Conservation (phyloP, 139 green algal genomes). For the Mesotaenium endlicherianum region DNA sequence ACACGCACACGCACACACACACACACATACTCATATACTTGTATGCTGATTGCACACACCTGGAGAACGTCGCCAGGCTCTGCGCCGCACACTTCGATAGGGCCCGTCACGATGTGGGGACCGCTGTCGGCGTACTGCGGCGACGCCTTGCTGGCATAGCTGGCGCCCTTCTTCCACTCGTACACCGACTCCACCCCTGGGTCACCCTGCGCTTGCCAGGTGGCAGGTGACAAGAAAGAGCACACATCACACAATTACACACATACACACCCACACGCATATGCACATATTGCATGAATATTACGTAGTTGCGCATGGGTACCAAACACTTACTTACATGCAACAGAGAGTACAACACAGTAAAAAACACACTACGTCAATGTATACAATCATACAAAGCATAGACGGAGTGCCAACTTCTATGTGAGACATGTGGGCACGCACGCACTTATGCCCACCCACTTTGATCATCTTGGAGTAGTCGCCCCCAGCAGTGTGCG, state of each 20-base stretch:
- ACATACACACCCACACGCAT: too few species aligned
- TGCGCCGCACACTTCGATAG: conserved; percentile 46
- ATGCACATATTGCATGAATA: too few species aligned
- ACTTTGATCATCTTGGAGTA: conserved; percentile 62
- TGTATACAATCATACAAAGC: not conserved
- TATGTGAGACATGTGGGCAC: not conserved
- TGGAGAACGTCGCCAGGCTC: conserved; percentile 45
- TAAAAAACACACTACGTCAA: too few species aligned
- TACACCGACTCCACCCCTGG: conserved; percentile 63
- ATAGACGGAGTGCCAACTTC: not conserved
- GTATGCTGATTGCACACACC: conserved; percentile 15
- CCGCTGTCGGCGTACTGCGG: not conserved
- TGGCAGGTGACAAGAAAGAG: too few species aligned
- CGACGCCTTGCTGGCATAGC: not conserved
- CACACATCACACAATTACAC: too few species aligned
- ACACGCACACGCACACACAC: too few species aligned
- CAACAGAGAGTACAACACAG: too few species aligned
- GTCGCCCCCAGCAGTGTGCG: conserved; percentile 63
- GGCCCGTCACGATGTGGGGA: conserved; percentile 44
- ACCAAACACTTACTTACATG: too few species aligned
- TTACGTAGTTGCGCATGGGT: too few species aligned
- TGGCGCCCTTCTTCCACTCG: conserved; percentile 33
- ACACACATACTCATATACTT: too few species aligned
- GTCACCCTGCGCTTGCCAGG: conserved; percentile 56
- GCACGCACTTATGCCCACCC: not conserved